These are phyloP conservation scores for Colletotrichum sp. DNA, from an alignment of 2,329 filamentous ascomycete species.

Conservation along the genomic window DNA sequence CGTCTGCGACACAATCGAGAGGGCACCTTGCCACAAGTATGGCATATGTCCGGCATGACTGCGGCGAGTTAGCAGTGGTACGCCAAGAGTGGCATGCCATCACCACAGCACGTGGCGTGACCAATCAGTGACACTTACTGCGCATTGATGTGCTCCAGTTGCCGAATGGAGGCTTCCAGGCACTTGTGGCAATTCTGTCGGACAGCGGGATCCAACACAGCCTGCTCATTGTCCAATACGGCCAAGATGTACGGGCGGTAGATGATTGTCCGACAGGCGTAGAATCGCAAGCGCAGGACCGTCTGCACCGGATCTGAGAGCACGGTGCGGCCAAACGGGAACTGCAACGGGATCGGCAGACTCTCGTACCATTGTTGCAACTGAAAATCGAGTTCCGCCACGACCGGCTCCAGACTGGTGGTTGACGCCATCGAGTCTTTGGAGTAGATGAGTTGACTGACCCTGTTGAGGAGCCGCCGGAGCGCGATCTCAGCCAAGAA, in stretches of 20 bases:
- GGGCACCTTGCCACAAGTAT: conserved; percentile 84
- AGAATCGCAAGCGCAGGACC: conserved; percentile 79
- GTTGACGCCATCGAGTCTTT: conserved; percentile 75
- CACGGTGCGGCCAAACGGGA: conserved; percentile 72
- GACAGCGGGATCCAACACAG: conserved; percentile 73
- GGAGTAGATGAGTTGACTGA: conserved; percentile 81
- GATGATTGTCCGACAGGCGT: conserved; percentile 85
- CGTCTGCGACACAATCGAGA: conserved; percentile 83
- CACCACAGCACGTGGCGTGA: conserved; percentile 10
- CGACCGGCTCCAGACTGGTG: conserved; percentile 76
- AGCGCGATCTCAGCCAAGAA: conserved; percentile 85
- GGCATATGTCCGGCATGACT: conserved; percentile 84
- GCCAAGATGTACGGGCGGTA: conserved; percentile 84
- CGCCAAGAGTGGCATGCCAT: background rate
- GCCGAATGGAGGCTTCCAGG: conserved; percentile 78
- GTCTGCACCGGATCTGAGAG: conserved; percentile 79
- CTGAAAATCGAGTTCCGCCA: conserved; percentile 82
- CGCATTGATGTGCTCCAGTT: conserved; percentile 78
- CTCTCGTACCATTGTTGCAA: conserved; percentile 86
- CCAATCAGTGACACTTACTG: conserved; percentile 60
- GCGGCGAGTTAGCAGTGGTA: conserved; percentile 33
- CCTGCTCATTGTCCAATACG: conserved; percentile 78
- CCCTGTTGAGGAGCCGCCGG: conserved; percentile 76
- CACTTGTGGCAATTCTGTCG: conserved; percentile 82
- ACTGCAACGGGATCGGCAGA: conserved; percentile 76